phyloP scores from a whole-genome alignment of 2,329 filamentous ascomycete genomes.

The Paecilomyces sp. region DNA sequence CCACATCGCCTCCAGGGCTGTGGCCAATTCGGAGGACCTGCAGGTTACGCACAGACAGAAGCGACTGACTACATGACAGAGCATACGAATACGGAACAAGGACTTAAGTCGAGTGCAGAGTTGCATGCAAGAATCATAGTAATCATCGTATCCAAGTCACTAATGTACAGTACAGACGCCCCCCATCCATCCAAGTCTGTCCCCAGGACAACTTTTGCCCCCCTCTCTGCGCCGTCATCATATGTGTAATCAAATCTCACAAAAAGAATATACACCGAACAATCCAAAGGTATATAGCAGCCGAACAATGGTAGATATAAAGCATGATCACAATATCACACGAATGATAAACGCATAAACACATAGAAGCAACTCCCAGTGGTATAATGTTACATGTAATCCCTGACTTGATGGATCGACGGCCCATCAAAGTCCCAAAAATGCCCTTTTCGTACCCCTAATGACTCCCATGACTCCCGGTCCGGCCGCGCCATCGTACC shows the following conservation, averaged over 20 bases:
- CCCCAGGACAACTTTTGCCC: not conserved
- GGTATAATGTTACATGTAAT: not conserved
- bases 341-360: not conserved
- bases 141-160: not conserved
- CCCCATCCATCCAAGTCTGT: not conserved
- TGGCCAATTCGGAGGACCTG: not conserved
- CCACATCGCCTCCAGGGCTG: not conserved
- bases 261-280: not conserved
- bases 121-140: not conserved
- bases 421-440: not conserved
- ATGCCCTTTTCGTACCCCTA: not conserved
- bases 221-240: not conserved
- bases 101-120: not conserved
- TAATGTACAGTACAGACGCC: not conserved
- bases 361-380: not conserved
- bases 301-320: not conserved
- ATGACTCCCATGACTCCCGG: not conserved
- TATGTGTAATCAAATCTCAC: not conserved
- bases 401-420: not conserved
- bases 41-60: not conserved
- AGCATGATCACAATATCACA: not conserved
- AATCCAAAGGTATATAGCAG: not conserved
- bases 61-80: too few species aligned
- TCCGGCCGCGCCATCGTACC: conserved; percentile 4
- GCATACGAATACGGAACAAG: not conserved